Evolutionary conservation across 345 rosid species (phyloP), one percentile per base, ranked within the genome.

Genomic region (Citrus inodora): DNA sequence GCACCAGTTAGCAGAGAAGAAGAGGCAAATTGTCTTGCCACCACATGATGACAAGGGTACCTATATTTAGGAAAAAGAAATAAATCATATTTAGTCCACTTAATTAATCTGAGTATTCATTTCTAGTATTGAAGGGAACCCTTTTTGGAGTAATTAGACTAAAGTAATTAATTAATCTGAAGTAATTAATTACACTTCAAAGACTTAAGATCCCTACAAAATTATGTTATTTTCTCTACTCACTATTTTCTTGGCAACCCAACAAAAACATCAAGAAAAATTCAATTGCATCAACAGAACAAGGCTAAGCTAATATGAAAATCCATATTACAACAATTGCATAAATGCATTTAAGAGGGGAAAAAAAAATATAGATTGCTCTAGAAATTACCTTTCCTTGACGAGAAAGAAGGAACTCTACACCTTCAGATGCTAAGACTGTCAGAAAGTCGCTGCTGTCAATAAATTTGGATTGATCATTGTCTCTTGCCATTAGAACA

Each of bases 1-100:
- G 85, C 98, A 89, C 98, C 98, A 90, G 87, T 89, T 92, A 76
- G 94, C 96, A 4, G 96, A 93, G 86, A 92, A 93, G 83, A 91
- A 88, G 75, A 92, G 89, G 84, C 90, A 92, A 78, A 89, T 73
- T 11, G 79, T 80, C 85, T 82, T 89, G 70, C 88, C 88, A 25
- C 80, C 82, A 70, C 83, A 81, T 16, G 88, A 87, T 75, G 92
- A 80, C 76, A 90, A 68, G 16, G 96, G 89, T 61, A 92, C 92
- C 95, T 90, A 81, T 78, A 65, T 38, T 60, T 60, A 80, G 58
- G 68, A 76, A 19, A 11, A 82, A 25, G 48, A 53, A 35, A 61
- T 35, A 10, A 67, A 7, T 35, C 22, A 21, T 28, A n/a, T 42
- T 71, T 55, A n/a, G 70, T 51, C 8, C 27, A 9, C 22, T 35